These are phyloP conservation scores for Sporisorium exsertum DNA, from an alignment of 1,284 basidiomycete species.

Conservation along the genomic window DNA sequence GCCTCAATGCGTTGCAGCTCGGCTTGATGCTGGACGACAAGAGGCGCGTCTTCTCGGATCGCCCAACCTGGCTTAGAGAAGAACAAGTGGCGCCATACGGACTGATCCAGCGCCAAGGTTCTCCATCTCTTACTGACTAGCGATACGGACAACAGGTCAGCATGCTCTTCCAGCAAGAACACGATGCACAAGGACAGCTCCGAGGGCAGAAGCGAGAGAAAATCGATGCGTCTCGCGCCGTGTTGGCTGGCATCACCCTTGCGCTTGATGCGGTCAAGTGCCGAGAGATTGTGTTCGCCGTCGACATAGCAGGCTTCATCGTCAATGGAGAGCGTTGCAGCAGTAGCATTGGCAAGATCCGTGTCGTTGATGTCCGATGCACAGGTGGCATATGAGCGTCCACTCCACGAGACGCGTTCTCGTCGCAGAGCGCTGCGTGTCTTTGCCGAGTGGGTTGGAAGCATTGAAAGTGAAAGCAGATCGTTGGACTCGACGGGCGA, in stretches of 20 bases:
- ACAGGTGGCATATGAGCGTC: slow-evolving; percentile 11
- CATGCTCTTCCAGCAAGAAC: slow-evolving; percentile 21
- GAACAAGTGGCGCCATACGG: slow-evolving; percentile 52
- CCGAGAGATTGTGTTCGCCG: slow-evolving; percentile 12
- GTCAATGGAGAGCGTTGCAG: slow-evolving; percentile 7
- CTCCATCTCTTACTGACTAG: slow-evolving; percentile 45
- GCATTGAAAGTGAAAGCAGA: slow-evolving; percentile 8
- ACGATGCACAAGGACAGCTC: slow-evolving; percentile 54
- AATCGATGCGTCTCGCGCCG: slow-evolving; percentile 30
- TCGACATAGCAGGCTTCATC: slow-evolving; percentile 33
- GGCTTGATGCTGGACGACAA: slow-evolving; percentile 40
- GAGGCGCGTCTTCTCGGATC: slow-evolving; percentile 47
- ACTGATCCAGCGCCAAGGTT: slow-evolving; percentile 30
- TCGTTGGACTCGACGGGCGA: slow-evolving; percentile 21
- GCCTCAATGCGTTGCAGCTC: slow-evolving; percentile 17
- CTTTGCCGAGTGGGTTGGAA: slow-evolving; percentile 9
- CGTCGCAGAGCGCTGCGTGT: slow-evolving; percentile 18
- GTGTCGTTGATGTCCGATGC: slow-evolving; percentile 17
- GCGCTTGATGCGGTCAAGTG: neutral
- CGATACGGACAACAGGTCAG: slow-evolving; percentile 33
- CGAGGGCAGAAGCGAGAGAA: slow-evolving; percentile 42
- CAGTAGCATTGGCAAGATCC: slow-evolving; percentile 13
- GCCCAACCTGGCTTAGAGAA: slow-evolving; percentile 48
- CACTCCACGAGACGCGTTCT: slow-evolving; percentile 27
- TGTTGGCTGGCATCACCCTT: neutral